phyloP scores from a whole-genome alignment of 1,284 basidiomycete genomes.

The Cutaneotrichosporon dermatis region DNA sequence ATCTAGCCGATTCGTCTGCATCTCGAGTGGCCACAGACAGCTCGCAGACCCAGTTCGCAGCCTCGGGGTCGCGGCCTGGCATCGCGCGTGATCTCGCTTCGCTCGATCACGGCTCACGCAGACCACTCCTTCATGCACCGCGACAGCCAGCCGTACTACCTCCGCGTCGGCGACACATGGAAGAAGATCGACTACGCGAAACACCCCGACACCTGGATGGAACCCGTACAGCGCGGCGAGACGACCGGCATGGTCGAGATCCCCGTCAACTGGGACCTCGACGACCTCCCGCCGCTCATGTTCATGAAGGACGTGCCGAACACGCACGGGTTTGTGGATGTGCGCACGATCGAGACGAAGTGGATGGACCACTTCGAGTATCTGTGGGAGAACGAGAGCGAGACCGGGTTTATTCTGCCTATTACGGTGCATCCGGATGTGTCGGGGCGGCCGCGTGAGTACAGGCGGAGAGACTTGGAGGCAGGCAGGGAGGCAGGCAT shows the following conservation, averaged over 20 bases:
- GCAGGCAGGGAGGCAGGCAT: too few species aligned
- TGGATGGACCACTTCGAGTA: constrained; percentile 74
- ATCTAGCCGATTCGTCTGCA: too few species aligned
- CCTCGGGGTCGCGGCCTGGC: too few species aligned
- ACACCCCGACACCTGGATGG: constrained; percentile 67
- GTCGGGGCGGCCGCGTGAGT: constrained; percentile 51
- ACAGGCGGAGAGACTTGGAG: too few species aligned
- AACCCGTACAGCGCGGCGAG: constrained; percentile 62
- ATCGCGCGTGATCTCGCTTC: too few species aligned
- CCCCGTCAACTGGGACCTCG: constrained; percentile 61
- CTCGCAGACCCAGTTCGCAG: neutral
- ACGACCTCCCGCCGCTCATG: constrained; percentile 70
- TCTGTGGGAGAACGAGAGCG: constrained; percentile 51
- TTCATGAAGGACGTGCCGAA: constrained; percentile 64
- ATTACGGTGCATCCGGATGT: constrained; percentile 52
- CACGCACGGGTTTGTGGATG: constrained; percentile 69
- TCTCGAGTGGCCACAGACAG: too few species aligned
- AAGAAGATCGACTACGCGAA: constrained; percentile 66
- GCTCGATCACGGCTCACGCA: constrained; percentile 1
- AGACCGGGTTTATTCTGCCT: constrained; percentile 56
- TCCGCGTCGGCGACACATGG: constrained; percentile 66
- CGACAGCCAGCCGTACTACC: constrained; percentile 67
- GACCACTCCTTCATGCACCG: constrained; percentile 56
- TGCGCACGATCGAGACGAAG: constrained; percentile 63
- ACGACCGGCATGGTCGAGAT: constrained; percentile 68